A percentile compares a stretch with the other conserved stretches of the same genome.
Evolutionary conservation across 805 yeast species (phyloP).

Genomic region (Schizosaccharomyces cryophilus): DNA sequence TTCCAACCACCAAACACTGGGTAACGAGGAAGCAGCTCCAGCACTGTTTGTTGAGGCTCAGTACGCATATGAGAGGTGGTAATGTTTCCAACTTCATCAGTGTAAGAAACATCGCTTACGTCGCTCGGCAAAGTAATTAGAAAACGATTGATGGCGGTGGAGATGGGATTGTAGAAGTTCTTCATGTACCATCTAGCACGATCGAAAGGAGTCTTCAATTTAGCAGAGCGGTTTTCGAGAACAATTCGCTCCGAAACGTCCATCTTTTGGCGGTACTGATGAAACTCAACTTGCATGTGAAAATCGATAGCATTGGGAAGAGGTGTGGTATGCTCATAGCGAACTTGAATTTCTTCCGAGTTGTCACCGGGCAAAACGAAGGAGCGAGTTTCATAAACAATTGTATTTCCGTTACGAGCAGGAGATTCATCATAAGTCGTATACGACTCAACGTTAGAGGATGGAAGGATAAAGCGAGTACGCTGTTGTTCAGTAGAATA

Average conservation of each 20-base stretch:
- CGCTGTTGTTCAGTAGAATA: conserved; percentile 30
- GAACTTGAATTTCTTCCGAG: conserved; percentile 3
- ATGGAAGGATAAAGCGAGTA: conserved; percentile 20
- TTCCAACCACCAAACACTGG: conserved; percentile 95
- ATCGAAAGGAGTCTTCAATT: conserved; percentile 32
- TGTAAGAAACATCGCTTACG: conserved; percentile 46
- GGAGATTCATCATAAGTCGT: conserved; percentile 4
- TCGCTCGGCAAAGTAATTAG: conserved; percentile 20
- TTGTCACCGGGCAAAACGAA: not conserved
- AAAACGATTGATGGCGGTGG: conserved; percentile 27
- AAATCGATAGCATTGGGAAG: conserved; percentile 44
- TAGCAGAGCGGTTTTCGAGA: conserved; percentile 50
- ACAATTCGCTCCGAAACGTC: conserved; percentile 73
- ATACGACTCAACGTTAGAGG: conserved; percentile 8
- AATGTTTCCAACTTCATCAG: conserved; percentile 83
- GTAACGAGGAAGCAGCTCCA: conserved; percentile 58
- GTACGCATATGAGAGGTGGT: conserved; percentile 33
- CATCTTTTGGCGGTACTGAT: conserved; percentile 52
- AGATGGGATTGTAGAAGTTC: conserved; percentile 19
- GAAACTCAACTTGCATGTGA: conserved; percentile 32
- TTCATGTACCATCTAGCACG: conserved; percentile 36
- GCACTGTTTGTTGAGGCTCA: conserved; percentile 15
- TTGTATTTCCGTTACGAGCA: conserved; percentile 12
- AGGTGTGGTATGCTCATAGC: conserved; percentile 44
- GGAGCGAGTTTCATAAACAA: not conserved